A percentile compares a stretch with the other conserved stretches of the same genome.
These are phyloP conservation scores for Zasmidium cellare DNA, from an alignment of 2,329 filamentous ascomycete genomes.

Conservation along the genomic window DNA sequence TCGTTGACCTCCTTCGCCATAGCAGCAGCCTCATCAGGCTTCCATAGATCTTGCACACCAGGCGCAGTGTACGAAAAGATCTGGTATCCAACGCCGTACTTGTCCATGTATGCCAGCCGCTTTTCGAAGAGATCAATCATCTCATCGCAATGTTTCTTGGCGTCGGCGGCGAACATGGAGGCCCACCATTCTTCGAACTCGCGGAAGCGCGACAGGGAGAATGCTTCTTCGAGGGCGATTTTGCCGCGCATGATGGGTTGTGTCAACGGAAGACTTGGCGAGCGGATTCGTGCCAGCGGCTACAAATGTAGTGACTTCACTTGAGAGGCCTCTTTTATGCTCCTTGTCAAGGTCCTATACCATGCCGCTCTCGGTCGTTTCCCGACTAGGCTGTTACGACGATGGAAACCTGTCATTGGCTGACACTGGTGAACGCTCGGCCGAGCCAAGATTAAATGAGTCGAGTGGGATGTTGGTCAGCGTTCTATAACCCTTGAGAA, in stretches of 20 bases:
- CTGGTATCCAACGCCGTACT: slow-evolving; percentile 49
- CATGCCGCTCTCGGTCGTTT: no score
- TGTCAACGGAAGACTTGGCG: no score
- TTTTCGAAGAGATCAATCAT: slow-evolving; percentile 52
- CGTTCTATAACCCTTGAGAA: no score
- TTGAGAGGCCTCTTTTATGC: no score
- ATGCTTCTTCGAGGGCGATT: slow-evolving; percentile 63
- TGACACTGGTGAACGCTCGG: no score
- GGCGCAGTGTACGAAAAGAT: slow-evolving; percentile 52
- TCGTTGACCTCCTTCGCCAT: slow-evolving; percentile 50
- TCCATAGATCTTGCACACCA: slow-evolving; percentile 50
- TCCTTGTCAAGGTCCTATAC: no score
- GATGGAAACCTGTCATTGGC: no score
- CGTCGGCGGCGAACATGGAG: slow-evolving; percentile 57
- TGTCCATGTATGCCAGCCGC: slow-evolving; percentile 44
- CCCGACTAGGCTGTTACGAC: no score
- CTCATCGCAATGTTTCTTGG: slow-evolving; percentile 58
- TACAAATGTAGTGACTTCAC: no score
- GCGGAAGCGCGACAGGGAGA: slow-evolving; percentile 58
- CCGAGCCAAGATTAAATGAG: no score
- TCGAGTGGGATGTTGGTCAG: no score
- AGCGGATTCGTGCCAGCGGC: no score
- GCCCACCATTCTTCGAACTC: slow-evolving; percentile 65
- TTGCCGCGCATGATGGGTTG: slow-evolving; percentile 55
- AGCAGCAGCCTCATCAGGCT: slow-evolving; percentile 44